phyloP scores from a whole-genome alignment of 345 rosid species.

The Turritis glabra region DNA sequence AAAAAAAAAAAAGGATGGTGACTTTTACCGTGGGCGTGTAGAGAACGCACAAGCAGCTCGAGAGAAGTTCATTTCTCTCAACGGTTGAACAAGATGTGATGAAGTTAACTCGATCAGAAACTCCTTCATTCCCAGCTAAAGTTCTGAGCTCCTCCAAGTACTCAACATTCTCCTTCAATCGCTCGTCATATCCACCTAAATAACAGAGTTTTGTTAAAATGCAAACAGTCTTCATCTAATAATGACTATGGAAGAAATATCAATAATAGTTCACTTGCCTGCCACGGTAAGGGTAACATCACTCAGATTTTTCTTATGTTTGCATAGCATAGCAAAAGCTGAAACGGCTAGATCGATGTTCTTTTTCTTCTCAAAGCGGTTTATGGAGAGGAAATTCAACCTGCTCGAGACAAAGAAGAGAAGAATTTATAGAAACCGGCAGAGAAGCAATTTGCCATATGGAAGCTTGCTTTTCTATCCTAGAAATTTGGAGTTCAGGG shows the following conservation, averaged over 20 bases:
- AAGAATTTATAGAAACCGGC: not conserved
- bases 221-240: not conserved
- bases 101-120: constrained; percentile 56
- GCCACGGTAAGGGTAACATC: constrained; percentile 71
- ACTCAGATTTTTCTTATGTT: constrained; percentile 41
- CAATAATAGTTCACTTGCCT: constrained; percentile 48
- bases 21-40: constrained; percentile 75
- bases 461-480: not conserved
- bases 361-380: constrained; percentile 92
- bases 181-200: constrained; percentile 81
- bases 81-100: constrained; percentile 83
- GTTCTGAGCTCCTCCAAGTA: constrained; percentile 76
- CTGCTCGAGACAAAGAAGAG: constrained; percentile 46
- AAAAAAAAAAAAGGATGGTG: not conserved
- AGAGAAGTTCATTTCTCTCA: constrained; percentile 79
- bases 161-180: constrained; percentile 81
- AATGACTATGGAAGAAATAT: not conserved
- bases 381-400: constrained; percentile 80
- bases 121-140: constrained; percentile 65
- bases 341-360: constrained; percentile 83
- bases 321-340: constrained; percentile 73
- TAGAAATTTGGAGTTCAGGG: constrained; percentile 33
- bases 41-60: constrained; percentile 73
- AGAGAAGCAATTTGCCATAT: not conserved
- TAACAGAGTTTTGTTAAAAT: constrained; percentile 13